These are phyloP conservation scores for Ceratocystis diversiconidia DNA, from an alignment of 2,329 filamentous ascomycete species.

Conservation along the genomic window DNA sequence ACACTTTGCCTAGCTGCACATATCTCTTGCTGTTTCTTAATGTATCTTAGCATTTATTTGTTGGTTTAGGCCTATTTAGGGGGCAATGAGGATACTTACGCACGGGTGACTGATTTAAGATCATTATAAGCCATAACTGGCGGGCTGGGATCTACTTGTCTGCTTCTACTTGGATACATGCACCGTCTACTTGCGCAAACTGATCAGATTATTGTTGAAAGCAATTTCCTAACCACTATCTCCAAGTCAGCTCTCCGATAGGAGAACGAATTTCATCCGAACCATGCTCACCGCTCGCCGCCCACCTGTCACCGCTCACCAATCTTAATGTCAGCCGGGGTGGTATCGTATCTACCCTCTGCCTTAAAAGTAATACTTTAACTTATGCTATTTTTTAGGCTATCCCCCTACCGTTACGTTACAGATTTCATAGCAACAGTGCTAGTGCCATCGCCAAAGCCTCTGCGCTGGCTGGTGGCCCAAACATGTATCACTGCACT, in stretches of 20 bases:
- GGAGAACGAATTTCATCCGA: background rate
- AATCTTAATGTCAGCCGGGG: constrained; percentile 31
- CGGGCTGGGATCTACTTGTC: background rate
- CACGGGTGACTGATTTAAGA: too few relatives aligned
- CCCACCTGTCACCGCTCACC: constrained; percentile 27
- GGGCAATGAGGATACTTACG: too few relatives aligned
- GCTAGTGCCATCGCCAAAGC: background rate
- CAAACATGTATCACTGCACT: background rate
- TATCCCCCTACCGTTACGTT: background rate
- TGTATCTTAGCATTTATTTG: too few relatives aligned
- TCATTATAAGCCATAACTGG: too few relatives aligned
- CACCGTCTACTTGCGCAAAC: background rate
- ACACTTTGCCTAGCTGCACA: too few relatives aligned
- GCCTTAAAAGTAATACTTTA: constrained; percentile 27
- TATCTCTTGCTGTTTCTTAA: too few relatives aligned
- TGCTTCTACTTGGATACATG: background rate
- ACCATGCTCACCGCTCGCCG: constrained; percentile 25
- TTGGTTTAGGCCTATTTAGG: too few relatives aligned
- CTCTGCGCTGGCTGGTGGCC: background rate
- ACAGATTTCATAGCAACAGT: background rate
- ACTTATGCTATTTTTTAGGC: background rate
- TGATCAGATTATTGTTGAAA: too few relatives aligned
- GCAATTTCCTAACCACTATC: background rate
- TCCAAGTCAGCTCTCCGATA: background rate
- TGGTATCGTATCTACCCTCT: constrained; percentile 26